Base-by-base conservation (phyloP, 768 basidiomycete genomes). In the Trametes cinnabarina region DNA sequence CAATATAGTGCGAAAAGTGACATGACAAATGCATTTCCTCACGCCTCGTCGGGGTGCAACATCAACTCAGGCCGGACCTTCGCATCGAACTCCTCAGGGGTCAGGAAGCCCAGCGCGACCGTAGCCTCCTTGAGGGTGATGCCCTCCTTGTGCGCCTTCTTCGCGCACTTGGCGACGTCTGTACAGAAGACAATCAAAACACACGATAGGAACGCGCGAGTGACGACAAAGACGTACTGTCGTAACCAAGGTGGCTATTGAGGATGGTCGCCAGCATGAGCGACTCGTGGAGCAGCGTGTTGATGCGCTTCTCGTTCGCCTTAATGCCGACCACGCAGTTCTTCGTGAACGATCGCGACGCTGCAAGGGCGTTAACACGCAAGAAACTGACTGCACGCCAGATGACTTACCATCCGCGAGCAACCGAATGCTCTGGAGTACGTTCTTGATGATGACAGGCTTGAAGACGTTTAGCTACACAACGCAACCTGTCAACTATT, bases 91-190 rank as follows among this genome's bases (percentile, higher is more conserved):
- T 95, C 93, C 70, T 96, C 92, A 0, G 85, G 78, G 1, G 89
- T 89, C 66, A 98, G 72, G 73, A 91, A 87, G 47, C 92, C 93
- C 34, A 98, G 82, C 19, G 85, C 73, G 44, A 98, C 87, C 11
- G 94, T 94, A 40, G 97, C 94, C 75, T 94, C 90, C 79, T 96
- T 98, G 72, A 98, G 70, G 58, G 97, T 98, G 47, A 87, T 91
- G 25, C 97, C 97, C 75, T 99, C 94, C 73, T 90, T 93, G 81
- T 98, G 97, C n/a, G 97, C 97, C 74, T 98, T 98, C 83, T 99
- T 99, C 26, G 97, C 97, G 68, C 91, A 93, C 76, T 92, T 94
- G 48, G 97, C 97, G 48, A 98, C 97, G 75, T 97, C 94, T 98
- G 69, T 41, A 60, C 9, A 41, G 14, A 22, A 23, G 44, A 63